Evolutionary conservation across 257 asterid genomes (phyloP).

Genomic region (Cynanchum wilfordii): DNA sequence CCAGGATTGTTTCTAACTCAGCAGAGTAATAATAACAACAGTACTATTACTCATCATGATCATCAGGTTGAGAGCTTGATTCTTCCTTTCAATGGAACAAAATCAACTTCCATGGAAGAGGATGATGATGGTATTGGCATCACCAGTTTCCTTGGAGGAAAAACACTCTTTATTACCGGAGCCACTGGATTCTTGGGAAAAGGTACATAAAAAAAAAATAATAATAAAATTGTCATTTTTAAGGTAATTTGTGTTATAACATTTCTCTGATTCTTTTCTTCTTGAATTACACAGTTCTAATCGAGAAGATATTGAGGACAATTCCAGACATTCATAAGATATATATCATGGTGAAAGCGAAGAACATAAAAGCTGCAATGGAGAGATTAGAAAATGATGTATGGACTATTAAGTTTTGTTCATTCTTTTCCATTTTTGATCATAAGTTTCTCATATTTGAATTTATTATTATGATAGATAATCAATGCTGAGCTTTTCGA

Average conservation of each 20-base stretch:
- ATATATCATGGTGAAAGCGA: constrained; percentile 76
- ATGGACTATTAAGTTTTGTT: constrained; percentile 15
- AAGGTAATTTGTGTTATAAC: background rate
- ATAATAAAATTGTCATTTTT: too few species aligned
- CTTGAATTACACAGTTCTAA: constrained; percentile 56
- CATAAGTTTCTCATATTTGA: background rate
- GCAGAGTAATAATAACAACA: constrained; percentile 18
- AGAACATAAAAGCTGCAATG: constrained; percentile 57
- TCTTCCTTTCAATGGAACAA: constrained; percentile 20
- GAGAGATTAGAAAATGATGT: constrained; percentile 79
- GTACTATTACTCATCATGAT: constrained; percentile 11
- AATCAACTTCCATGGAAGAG: constrained; percentile 21
- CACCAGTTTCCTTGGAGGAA: constrained; percentile 38
- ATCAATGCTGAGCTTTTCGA: constrained; percentile 67
- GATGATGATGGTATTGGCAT: constrained; percentile 48
- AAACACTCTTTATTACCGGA: constrained; percentile 54
- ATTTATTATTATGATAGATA: constrained; percentile 32
- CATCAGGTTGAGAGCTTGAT: constrained; percentile 38
- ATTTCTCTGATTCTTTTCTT: background rate
- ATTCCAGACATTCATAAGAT: constrained; percentile 78
- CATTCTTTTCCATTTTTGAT: background rate
- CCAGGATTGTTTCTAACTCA: background rate
- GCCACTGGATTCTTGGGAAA: constrained; percentile 70
- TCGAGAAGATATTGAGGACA: constrained; percentile 79
- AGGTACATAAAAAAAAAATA: constrained; percentile 24